Conservation (phyloP, 179 eudicot genomes). For the Gypsophila paniculata region DNA sequence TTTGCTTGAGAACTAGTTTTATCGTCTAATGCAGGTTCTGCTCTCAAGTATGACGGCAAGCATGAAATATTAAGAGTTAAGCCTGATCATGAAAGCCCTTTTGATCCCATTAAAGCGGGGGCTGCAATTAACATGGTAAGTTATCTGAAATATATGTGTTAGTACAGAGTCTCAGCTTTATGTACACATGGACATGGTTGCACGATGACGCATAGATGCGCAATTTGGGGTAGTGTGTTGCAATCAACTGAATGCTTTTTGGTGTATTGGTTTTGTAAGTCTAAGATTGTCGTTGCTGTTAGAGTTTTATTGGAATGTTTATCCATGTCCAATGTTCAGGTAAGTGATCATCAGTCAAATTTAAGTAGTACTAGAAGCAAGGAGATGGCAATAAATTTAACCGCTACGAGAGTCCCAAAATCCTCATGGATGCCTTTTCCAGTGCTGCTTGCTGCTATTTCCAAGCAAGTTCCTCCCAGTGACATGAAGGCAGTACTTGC, state of each 20-base stretch:
- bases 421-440: conserved; percentile 91
- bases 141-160: conserved; percentile 2
- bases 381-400: conserved; percentile 37
- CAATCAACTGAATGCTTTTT: not conserved
- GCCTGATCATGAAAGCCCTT: conserved; percentile 18
- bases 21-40: conserved; percentile 33
- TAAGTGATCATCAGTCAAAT: conserved; percentile 29
- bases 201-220: not conserved
- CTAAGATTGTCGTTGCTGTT: not conserved
- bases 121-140: conserved; percentile 38
- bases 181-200: not conserved
- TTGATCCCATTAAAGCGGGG: conserved; percentile 24
- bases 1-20: conserved; percentile 20
- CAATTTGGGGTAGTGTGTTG: too few relatives aligned
- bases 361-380: conserved; percentile 31
- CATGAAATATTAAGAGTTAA: conserved; percentile 25
- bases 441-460: conserved; percentile 57
- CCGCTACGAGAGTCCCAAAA: conserved; percentile 41
- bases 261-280: not conserved
- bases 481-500: conserved; percentile 48
- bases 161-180: not conserved
- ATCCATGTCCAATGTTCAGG: conserved; percentile 28
- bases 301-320: not conserved
- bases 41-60: conserved; percentile 31
- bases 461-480: conserved; percentile 43